Evolutionary conservation across 2,329 filamentous ascomycete species (phyloP).

Genomic region (Westerdykella ornata): DNA sequence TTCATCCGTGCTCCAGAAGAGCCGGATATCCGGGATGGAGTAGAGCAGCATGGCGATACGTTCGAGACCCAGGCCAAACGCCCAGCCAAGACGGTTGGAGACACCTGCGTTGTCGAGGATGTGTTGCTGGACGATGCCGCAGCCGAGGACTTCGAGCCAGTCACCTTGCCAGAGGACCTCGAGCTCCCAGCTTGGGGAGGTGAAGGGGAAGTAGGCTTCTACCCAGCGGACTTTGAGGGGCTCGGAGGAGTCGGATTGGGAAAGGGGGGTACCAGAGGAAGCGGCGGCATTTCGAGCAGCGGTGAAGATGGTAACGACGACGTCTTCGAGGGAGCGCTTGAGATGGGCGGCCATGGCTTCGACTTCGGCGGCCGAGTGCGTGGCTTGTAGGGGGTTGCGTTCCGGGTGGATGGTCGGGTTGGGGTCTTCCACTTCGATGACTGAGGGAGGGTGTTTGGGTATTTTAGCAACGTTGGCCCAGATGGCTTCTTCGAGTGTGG

Average conservation of each 20-base stretch:
- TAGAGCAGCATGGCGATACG: constrained; percentile 97
- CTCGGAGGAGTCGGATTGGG: constrained; percentile 44
- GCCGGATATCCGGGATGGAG: constrained; percentile 88
- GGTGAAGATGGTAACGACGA: constrained; percentile 84
- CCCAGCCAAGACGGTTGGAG: constrained; percentile 76
- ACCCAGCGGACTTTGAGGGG: constrained; percentile 87
- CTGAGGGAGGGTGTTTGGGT: constrained; percentile 56
- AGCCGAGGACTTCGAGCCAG: constrained; percentile 95
- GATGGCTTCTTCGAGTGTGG: constrained; percentile 55
- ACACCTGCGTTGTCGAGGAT: constrained; percentile 72
- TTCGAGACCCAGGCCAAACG: constrained; percentile 89
- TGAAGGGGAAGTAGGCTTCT: constrained; percentile 96
- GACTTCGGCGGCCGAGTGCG: constrained; percentile 69
- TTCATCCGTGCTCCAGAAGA: constrained; percentile 86
- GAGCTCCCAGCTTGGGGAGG: constrained; percentile 89
- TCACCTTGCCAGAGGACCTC: constrained; percentile 92
- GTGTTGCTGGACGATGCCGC: constrained; percentile 78
- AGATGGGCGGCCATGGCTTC: constrained; percentile 78
- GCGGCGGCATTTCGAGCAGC: constrained; percentile 59
- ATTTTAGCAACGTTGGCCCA: constrained; percentile 63
- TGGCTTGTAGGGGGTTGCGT: constrained; percentile 74
- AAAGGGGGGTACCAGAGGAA: constrained; percentile 15
- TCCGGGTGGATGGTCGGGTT: constrained; percentile 70
- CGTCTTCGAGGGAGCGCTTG: constrained; percentile 79
- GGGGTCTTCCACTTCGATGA: constrained; percentile 76